Base-by-base conservation (phyloP, 768 basidiomycete genomes). In the Boletus subparvulus region DNA sequence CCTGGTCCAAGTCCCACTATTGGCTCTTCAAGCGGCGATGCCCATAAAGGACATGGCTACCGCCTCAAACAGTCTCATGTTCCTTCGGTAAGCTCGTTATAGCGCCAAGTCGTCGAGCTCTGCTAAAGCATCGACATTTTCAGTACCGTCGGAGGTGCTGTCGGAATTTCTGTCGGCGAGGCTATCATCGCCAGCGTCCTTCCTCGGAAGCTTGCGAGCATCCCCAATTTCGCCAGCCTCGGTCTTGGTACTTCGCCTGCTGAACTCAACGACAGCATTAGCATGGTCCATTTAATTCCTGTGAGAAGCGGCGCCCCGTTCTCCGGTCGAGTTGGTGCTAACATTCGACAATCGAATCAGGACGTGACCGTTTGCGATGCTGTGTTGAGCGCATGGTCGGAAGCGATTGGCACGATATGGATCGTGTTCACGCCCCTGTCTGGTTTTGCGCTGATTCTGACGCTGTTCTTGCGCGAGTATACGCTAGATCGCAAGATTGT, bases 41-140 rank as follows among this genome's bases (percentile, higher is more conserved):
- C 92, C 92, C 0, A 65, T 90, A n/a, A 86, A 84, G 62, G 90
- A 93, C 60, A 90, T 93, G 89, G 89, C 91, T 3, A 91, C 91
- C 2, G 84, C 83, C 50, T 90, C 91, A 0, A 75, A 81, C 1
- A 83, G 84, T 0, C 88, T 87, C 65, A 81, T 82, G 19, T 86
- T 94, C 65, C 74, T 93, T 61, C 80, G 87, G 83, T 85, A 66
- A 30, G 72, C 35, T 40, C 10, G n/a, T 19, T 19, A 7, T 37
- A 17, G 36, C 36, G 7, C 16, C 6, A 6, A 14, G 37, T 46
- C 6, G 7, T 28, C 3, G 44, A 19, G 9, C 37, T 43, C 3
- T 37, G 47, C 55, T 51, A 17, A 59, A 19, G 37, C 35, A 45
- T 36, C 35, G 56, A 36, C 56, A 42, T 43, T 42, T 60, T 21